Base-by-base conservation (phyloP, 306 rosid species). In the Casuarina glauca region DNA sequence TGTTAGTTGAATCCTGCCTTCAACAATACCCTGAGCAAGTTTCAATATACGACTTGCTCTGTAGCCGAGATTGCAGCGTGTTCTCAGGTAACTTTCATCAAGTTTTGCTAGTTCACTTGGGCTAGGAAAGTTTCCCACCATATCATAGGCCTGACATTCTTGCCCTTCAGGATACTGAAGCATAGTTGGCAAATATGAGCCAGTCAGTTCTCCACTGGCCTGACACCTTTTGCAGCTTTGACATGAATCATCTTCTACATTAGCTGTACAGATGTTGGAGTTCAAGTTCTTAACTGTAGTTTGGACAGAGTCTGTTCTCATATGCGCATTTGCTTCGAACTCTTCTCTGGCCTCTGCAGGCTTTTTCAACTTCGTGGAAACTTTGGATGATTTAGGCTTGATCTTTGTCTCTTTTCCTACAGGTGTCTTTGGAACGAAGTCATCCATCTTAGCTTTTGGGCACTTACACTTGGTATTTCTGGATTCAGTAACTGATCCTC, bases 11-110 rank as follows among this genome's bases (percentile, higher is more conserved):
- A 88, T 72, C 73, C 78, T 81, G 2, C 82, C 91, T 78, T 88
- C 85, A 52, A 76, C 81, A 61, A 88, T 81, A 44, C 79, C 81
- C 62, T 41, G 75, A 50, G 86, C 88, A 54, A 88, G 86, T 80
- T 83, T 82, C 75, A 81, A 43, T 67, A 85, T 77, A 55, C 86
- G 81, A 62, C 74, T 20, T 42, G 86, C 91, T 77, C 91, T 79
- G 41, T 88, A 88, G 19, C 91, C 91, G 5, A 88, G 91, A 20
- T 78, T 79, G 81, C 91, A 85, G 69, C 88, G 74, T 52, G 81
- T 79, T 41, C 88, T 79, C 52, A 88, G 69, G 74, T 81, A 85
- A 60, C 55, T 43, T 72, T 83, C 71, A 12, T 77, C 87, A 69
- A 88, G 88, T 64, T 77, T 74, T 52, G 86, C 82, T 17, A 88